phyloP scores from a whole-genome alignment of 2,329 filamentous ascomycete species.

The Colletotrichum siamense region DNA sequence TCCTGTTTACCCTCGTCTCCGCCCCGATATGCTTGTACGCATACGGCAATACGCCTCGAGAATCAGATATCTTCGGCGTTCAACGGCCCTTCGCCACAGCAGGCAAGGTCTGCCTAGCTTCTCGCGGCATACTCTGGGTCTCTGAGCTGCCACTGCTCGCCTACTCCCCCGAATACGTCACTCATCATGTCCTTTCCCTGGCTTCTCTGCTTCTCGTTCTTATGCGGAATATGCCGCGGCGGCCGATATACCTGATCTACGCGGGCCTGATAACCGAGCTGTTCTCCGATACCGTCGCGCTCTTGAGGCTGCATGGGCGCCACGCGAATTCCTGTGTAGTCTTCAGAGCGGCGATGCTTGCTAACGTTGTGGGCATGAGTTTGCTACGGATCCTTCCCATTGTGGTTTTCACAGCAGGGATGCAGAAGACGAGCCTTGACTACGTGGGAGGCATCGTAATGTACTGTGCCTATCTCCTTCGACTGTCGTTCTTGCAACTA shows the following conservation, averaged over 20 bases:
- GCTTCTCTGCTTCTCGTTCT: background rate
- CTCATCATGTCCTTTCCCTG: constrained; percentile 20
- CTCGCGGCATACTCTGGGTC: constrained; percentile 15
- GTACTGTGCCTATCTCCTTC: background rate
- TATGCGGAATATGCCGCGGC: background rate
- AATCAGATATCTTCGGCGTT: background rate
- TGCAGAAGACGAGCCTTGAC: background rate
- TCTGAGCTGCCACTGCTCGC: constrained; percentile 20
- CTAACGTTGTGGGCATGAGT: background rate
- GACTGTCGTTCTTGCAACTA: background rate
- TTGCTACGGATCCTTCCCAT: background rate
- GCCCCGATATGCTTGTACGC: constrained; percentile 7
- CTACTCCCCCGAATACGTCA: constrained; percentile 11
- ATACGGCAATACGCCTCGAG: background rate
- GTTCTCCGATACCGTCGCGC: constrained; percentile 2
- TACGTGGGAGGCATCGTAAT: background rate
- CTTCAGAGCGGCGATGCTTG: background rate
- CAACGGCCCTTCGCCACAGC: background rate
- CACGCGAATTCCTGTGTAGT: background rate
- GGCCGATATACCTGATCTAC: constrained; percentile 15
- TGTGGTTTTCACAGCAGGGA: background rate
- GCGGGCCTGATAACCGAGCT: constrained; percentile 20
- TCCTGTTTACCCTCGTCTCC: background rate
- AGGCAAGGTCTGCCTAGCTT: constrained; percentile 13
- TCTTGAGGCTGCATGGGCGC: constrained; percentile 1